Evolutionary conservation across 371 early-diverging fungal genomes (phyloP), one percentile per base, ranked within the genome.

Genomic region (Mortierella sp.): DNA sequence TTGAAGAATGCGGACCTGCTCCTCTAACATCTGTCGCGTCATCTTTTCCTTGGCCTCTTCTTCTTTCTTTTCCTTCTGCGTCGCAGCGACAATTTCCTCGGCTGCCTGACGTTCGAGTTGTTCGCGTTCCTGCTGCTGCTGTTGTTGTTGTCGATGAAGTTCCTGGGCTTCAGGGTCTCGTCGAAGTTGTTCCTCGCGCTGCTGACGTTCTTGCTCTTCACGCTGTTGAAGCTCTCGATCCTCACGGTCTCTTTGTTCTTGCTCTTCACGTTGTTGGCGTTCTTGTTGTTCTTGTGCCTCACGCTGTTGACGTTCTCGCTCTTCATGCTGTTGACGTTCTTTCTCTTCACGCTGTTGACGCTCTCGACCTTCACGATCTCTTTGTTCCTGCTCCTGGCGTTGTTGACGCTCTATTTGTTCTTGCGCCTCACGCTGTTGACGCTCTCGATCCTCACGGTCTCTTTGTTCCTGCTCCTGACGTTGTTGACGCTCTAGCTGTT

Each of bases 11-110:
- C 51, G 70, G 56, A 79, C 51, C 56, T 79, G 51, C n/a, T 74
- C 79, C n/a, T 79, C 74, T n/a, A 79, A 54, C 46, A 74, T 48
- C 32, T 75, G 68, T 24, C 55, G 76, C 3, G 41, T 70, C 43
- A 48, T n/a, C 21, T 74, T 24, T 41, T 35, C 54, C 38, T 56
- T 38, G 43, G 5, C 29, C 27, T 35, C 35, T 32, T 32, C 63
- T 4, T 56, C 63, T 4, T 74, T 27, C 43, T 11, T 38, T 4
- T 73, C 27, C 18, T 41, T 16, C 27, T 16, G 18, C 5, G 6
- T n/a, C 11, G 21, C 1, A 32, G 32, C 43, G 4, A 11, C 24
- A 11, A 41, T n/a, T 68, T 68, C 24, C 24, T 24, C 41, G 21
- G 18, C 38, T 38, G 68, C 41, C 14, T 68, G 41, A 3, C 68